A percentile compares a stretch with the other conserved stretches of the same genome.
Conservation (phyloP, 352 stramenopile species). For the Elongisporangium anandrum region DNA sequence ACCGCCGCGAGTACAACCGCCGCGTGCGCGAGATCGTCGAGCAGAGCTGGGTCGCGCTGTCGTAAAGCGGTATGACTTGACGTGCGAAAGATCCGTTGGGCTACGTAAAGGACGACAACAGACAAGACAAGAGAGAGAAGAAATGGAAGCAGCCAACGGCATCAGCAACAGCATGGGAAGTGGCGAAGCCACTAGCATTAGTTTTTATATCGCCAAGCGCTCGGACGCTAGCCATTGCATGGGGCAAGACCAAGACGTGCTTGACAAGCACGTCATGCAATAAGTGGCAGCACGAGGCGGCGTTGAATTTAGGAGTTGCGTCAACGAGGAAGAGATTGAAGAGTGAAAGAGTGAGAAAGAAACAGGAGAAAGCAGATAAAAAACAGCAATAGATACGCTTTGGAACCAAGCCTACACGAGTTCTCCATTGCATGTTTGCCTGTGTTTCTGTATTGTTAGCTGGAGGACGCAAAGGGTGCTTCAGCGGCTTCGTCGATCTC, state of each 20-base stretch:
- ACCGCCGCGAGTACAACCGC: constrained; percentile 99
- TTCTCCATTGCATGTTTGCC: too few species aligned
- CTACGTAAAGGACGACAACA: not conserved
- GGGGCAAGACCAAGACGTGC: not conserved
- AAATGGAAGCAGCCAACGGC: not conserved
- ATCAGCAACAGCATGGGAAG: not conserved
- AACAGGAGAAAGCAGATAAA: constrained; percentile 1
- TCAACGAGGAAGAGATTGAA: not conserved
- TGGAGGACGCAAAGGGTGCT: constrained; percentile 32
- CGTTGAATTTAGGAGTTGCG: not conserved
- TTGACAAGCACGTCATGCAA: too few species aligned
- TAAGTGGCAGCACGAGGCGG: not conserved
- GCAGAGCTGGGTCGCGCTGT: constrained; percentile 94
- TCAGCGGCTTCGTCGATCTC: constrained; percentile 46
- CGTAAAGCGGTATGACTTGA: constrained; percentile 24
- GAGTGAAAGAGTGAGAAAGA: not conserved
- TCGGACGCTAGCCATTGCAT: not conserved
- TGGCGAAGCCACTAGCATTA: not conserved
- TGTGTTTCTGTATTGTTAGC: not conserved
- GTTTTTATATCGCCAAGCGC: not conserved
- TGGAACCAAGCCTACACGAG: not conserved
- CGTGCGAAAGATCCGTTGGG: not conserved
- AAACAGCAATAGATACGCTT: constrained; percentile 10
- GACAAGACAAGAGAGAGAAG: not conserved
- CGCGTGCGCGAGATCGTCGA: constrained; percentile 99